phyloP scores from a whole-genome alignment of 2,329 filamentous ascomycete genomes.

The Geosmithia flava region DNA sequence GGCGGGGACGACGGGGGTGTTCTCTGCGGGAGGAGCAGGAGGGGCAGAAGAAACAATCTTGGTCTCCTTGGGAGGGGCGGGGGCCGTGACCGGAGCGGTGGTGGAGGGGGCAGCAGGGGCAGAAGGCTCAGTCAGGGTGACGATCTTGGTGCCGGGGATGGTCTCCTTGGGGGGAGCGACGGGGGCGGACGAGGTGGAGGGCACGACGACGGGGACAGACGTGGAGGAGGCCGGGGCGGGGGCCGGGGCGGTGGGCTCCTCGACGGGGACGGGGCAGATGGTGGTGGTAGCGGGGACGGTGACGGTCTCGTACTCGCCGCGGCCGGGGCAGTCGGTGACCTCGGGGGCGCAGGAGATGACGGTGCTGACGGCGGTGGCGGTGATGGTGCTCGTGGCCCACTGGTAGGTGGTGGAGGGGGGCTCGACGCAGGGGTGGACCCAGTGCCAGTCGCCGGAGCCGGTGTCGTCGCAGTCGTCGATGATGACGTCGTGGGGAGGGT shows the following conservation, averaged over 20 bases:
- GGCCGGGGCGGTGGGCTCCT: not conserved
- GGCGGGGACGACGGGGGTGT: constrained; percentile 1
- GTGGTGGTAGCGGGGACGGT: constrained; percentile 28
- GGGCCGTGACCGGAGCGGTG: not conserved
- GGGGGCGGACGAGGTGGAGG: not conserved
- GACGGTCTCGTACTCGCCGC: constrained; percentile 16
- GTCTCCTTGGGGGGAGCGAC: not conserved
- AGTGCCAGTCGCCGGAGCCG: constrained; percentile 19
- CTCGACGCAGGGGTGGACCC: constrained; percentile 16
- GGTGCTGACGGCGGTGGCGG: constrained; percentile 22
- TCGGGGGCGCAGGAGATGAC: constrained; percentile 23
- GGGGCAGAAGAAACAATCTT: constrained; percentile 2
- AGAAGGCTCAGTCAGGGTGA: not conserved
- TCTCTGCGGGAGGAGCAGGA: constrained; percentile 1
- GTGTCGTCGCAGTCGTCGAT: constrained; percentile 23
- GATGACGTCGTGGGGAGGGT: constrained; percentile 20
- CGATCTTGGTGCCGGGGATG: not conserved
- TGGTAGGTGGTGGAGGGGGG: constrained; percentile 13
- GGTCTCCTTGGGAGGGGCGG: not conserved
- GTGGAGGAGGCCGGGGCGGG: not conserved
- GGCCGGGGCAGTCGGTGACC: constrained; percentile 24
- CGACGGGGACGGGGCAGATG: constrained; percentile 25
- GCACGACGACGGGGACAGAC: too few relatives aligned
- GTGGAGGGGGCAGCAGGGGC: not conserved
- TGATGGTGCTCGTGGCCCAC: constrained; percentile 30